A percentile compares a stretch with the other conserved stretches of the same genome.
phyloP scores from a whole-genome alignment of 2,329 filamentous ascomycete genomes.

The Mariannaea elegans region DNA sequence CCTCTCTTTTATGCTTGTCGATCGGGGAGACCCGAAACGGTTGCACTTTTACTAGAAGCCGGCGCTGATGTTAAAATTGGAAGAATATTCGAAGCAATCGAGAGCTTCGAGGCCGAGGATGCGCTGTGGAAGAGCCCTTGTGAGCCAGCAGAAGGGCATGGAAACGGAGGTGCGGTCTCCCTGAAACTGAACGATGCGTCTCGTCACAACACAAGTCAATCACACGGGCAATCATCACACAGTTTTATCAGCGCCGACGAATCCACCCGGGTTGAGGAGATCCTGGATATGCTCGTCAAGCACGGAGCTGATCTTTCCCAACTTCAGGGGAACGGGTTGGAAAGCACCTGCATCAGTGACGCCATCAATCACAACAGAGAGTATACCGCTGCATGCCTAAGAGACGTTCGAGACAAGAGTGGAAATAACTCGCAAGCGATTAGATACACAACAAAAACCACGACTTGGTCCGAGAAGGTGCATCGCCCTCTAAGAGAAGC shows the following conservation, averaged over 20 bases:
- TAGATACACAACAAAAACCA: too few relatives aligned
- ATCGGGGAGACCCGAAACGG: constrained; percentile 39
- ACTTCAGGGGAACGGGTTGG: neutral
- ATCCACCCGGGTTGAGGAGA: constrained; percentile 29
- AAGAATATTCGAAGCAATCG: constrained; percentile 28
- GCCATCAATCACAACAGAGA: neutral
- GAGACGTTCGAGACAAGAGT: neutral
- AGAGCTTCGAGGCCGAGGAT: constrained; percentile 27
- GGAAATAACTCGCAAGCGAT: neutral
- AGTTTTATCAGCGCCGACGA: too few relatives aligned
- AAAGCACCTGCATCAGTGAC: too few relatives aligned
- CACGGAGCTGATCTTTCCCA: constrained; percentile 20
- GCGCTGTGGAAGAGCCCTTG: constrained; percentile 9
- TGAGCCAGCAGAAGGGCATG: constrained; percentile 13
- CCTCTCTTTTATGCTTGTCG: constrained; percentile 40
- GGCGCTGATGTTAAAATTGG: constrained; percentile 28
- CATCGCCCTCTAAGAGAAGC: too few relatives aligned
- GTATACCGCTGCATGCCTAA: constrained; percentile 23
- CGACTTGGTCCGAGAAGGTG: too few relatives aligned
- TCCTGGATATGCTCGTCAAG: constrained; percentile 34
- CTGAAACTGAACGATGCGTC: neutral
- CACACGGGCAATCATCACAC: too few relatives aligned
- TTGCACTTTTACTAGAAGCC: constrained; percentile 38
- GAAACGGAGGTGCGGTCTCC: neutral
- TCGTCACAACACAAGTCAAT: too few relatives aligned